These are phyloP conservation scores for Suillus subluteus DNA, from an alignment of 768 basidiomycete genomes.

Conservation along the genomic window DNA sequence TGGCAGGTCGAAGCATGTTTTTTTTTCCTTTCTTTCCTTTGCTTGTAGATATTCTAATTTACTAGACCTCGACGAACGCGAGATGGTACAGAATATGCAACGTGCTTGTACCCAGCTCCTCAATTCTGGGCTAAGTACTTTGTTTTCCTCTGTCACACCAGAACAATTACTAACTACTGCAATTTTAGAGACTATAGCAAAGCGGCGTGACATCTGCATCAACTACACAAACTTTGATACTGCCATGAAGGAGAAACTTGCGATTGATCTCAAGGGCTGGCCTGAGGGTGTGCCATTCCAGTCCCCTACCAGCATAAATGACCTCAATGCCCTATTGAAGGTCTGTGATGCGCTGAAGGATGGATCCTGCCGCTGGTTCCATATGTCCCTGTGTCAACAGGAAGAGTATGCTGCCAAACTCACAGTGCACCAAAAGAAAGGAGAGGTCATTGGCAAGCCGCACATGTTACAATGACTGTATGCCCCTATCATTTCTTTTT, in stretches of 20 bases:
- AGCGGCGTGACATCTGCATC: not conserved
- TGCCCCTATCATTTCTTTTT: too few species aligned
- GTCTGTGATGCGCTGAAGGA: conserved; percentile 4
- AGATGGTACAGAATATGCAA: conserved; percentile 1
- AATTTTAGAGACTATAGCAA: not conserved
- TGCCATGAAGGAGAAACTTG: conserved; percentile 10
- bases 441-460: too few species aligned
- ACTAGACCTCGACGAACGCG: not conserved
- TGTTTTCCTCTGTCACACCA: not conserved
- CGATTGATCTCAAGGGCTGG: conserved; percentile 12
- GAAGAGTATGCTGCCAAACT: not conserved
- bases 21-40: too few species aligned
- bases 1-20: conserved; percentile 12
- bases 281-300: conserved; percentile 9
- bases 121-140: not conserved
- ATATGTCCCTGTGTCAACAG: conserved; percentile 1
- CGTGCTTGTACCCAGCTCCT: not conserved
- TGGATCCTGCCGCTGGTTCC: conserved; percentile 2
- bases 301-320: conserved; percentile 4
- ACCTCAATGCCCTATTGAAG: not conserved
- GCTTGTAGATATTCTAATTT: not conserved
- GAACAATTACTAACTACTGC: not conserved
- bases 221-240: conserved; percentile 11
- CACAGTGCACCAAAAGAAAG: too few species aligned
- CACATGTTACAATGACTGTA: too few species aligned